Percentiles rank a stretch among this genome's conserved stretches.
Conservation (phyloP, 1,284 basidiomycete genomes). For the Blastosporella zonata region DNA sequence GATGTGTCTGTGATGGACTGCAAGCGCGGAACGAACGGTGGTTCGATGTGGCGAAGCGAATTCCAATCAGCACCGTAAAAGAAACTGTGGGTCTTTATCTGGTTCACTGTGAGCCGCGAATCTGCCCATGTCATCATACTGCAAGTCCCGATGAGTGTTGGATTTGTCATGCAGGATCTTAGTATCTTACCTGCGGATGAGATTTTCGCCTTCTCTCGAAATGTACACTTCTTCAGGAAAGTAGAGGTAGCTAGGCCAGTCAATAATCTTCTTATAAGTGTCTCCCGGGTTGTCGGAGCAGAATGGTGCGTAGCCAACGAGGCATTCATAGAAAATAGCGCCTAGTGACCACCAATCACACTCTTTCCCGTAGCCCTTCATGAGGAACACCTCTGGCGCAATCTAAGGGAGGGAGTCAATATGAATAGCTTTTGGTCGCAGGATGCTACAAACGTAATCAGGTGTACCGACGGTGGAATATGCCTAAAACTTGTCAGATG, state of each 20-base stretch:
- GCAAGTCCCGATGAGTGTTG: constrained; percentile 9
- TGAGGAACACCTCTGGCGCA: constrained; percentile 96
- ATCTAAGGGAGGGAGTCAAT: constrained; percentile 57
- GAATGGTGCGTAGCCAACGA: constrained; percentile 97
- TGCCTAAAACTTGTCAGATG: constrained; percentile 49
- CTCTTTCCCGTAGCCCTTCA: constrained; percentile 97
- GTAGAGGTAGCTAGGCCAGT: constrained; percentile 87
- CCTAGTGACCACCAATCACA: constrained; percentile 99
- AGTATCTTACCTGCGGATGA: constrained; percentile 72
- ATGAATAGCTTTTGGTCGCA: not conserved
- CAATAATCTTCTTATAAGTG: constrained; percentile 98
- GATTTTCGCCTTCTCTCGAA: constrained; percentile 87
- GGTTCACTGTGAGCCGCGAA: constrained; percentile 75
- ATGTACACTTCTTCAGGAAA: constrained; percentile 98
- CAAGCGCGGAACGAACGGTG: constrained; percentile 93
- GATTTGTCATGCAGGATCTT: constrained; percentile 3
- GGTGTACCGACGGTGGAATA: constrained; percentile 97
- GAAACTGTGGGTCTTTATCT: constrained; percentile 94
- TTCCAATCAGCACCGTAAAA: constrained; percentile 97
- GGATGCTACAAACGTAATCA: constrained; percentile 49
- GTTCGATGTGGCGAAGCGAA: constrained; percentile 87
- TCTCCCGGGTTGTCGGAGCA: constrained; percentile 97
- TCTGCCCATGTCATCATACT: constrained; percentile 88
- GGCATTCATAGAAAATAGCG: constrained; percentile 98
- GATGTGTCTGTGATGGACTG: constrained; percentile 93